Evolutionary conservation across 2,329 filamentous ascomycete species (phyloP), one percentile per base, ranked within the genome.

Genomic region (Fonsecaea nubica): DNA sequence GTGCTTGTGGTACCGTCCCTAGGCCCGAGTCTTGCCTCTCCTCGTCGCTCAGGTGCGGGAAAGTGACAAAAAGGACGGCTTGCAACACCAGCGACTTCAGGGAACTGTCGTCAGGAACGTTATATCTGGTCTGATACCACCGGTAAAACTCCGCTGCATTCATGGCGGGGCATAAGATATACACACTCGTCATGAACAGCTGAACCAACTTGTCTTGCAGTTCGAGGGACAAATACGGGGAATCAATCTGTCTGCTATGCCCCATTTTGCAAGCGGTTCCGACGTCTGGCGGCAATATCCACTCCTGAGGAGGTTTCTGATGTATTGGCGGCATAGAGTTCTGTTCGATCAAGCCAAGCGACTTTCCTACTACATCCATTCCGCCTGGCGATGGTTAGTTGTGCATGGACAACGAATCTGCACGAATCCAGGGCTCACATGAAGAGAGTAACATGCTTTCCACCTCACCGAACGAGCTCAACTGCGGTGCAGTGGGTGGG

Each of bases 291-390:
- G 6, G 48, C 0, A 21, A 12, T 30, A 32, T n/a, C 15, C 48
- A 21, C 18, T 53, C 48, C 45, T 21, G 45, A 18, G 45, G 45
- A 53, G n/a, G 25, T 15, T 25, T 53, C 48, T 53, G 48, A 25
- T 53, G 15, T 32, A 1, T 30, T 53, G 48, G 18, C 18, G 13
- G 18, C 48, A 53, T 21, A 25, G n/a, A 53, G 8, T 32, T n/a
- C 32, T 53, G 48, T 21, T 53, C 48, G 48, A 53, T 7, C 15
- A 53, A 9, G 25, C 48, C 48, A 25, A 53, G 48, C 15, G 48
- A 21, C 48, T 53, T 21, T 53, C 13, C 48, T 53, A 53, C 48
- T 53, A 53, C 48, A 53, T 53, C 48, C 48, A 53, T 53, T n/a
- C 30, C 48, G 1, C 30, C 48, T 53, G 18, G 25, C 7, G 48